These are phyloP conservation scores for Noccaea caerulescens DNA, from an alignment of 345 rosid genomes.

Conservation along the genomic window DNA sequence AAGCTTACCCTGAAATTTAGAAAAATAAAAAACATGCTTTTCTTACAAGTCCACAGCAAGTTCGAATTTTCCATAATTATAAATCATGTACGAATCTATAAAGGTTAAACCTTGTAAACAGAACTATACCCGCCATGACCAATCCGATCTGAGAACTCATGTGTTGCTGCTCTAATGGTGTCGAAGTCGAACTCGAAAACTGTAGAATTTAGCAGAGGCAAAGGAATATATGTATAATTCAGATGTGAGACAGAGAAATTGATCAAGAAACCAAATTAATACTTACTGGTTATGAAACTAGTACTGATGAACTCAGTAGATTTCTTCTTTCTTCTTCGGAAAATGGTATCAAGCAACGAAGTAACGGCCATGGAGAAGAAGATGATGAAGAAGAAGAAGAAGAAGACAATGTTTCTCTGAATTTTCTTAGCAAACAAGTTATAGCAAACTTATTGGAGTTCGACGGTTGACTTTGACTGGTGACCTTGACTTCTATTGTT, in stretches of 20 bases:
- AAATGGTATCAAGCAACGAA: constrained; percentile 19
- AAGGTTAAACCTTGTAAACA: constrained; percentile 45
- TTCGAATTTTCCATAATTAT: not conserved
- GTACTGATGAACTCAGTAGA: not conserved
- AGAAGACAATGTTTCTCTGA: not conserved
- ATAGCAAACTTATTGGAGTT: not conserved
- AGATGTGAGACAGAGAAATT: not conserved
- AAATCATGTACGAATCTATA: not conserved
- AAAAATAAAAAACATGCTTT: not conserved
- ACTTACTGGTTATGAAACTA: constrained; percentile 13
- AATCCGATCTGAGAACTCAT: constrained; percentile 46
- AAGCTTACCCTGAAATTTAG: constrained; percentile 50
- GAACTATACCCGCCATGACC: constrained; percentile 42
- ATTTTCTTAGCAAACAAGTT: constrained; percentile 10
- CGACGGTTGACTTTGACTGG: constrained; percentile 31
- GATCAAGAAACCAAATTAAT: not conserved
- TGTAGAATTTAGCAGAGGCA: constrained; percentile 9
- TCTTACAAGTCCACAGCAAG: not conserved
- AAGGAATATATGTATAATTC: not conserved
- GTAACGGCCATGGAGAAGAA: constrained; percentile 22
- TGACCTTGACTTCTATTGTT: not conserved
- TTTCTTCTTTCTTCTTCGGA: constrained; percentile 53
- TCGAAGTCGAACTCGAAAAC: constrained; percentile 19
- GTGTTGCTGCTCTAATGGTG: constrained; percentile 47
- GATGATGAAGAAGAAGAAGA: not conserved